Percentiles rank a stretch among this genome's conserved stretches.
phyloP scores from a whole-genome alignment of 1,284 basidiomycete species.

The Irpex sp. region DNA sequence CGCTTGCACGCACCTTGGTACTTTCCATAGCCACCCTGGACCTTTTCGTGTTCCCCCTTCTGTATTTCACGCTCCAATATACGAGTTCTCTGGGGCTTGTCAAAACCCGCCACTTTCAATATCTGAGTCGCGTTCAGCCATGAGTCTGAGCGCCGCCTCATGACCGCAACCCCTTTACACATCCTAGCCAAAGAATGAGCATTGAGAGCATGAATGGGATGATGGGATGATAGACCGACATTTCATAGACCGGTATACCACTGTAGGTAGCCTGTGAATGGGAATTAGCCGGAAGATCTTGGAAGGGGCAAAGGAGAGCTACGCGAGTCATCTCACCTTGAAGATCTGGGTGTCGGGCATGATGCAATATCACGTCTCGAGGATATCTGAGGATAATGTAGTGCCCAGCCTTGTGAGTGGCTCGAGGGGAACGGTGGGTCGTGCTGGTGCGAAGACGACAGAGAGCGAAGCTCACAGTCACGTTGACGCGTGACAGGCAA shows the following conservation, averaged over 20 bases:
- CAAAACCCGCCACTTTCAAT: slow-evolving; percentile 98
- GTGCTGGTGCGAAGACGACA: slow-evolving; percentile 1
- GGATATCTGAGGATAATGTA: neutral
- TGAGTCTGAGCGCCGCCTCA: slow-evolving; percentile 92
- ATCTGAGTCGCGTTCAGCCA: slow-evolving; percentile 99
- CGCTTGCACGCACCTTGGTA: slow-evolving; percentile 80
- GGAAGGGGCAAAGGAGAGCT: slow-evolving; percentile 13
- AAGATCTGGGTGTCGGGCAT: slow-evolving; percentile 83
- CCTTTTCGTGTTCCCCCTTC: slow-evolving; percentile 98
- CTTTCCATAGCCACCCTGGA: slow-evolving; percentile 99
- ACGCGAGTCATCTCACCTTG: slow-evolving; percentile 46
- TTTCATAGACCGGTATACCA: slow-evolving; percentile 85
- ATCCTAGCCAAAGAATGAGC: slow-evolving; percentile 58
- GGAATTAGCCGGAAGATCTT: slow-evolving; percentile 7
- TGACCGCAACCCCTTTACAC: slow-evolving; percentile 94
- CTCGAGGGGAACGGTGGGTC: neutral
- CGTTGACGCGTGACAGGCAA: slow-evolving; percentile 13
- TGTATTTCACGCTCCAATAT: slow-evolving; percentile 98
- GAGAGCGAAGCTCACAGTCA: neutral
- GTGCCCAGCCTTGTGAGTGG: slow-evolving; percentile 2
- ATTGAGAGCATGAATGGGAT: slow-evolving; percentile 22
- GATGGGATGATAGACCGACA: slow-evolving; percentile 51
- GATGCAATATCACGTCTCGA: slow-evolving; percentile 6
- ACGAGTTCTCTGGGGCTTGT: slow-evolving; percentile 97
- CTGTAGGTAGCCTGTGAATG: slow-evolving; percentile 75